These are phyloP conservation scores for Adansonia madagascariensis DNA, from an alignment of 441 rosid species.

Conservation along the genomic window DNA sequence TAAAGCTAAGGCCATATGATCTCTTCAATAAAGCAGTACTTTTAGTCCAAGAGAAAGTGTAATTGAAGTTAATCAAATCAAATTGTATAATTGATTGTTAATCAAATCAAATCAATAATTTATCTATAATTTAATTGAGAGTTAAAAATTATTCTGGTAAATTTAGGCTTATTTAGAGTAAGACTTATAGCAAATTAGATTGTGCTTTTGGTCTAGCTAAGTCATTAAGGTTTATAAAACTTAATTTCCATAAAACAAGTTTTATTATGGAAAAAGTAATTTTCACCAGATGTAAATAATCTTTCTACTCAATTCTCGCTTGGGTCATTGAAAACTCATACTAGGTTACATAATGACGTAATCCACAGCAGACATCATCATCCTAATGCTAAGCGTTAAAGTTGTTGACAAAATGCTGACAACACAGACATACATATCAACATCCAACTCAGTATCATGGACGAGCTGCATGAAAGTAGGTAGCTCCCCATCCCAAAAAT, in stretches of 20 bases:
- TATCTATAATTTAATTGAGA: background rate
- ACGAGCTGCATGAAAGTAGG: background rate
- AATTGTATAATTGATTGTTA: background rate
- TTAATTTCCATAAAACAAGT: background rate
- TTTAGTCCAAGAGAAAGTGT: constrained; percentile 5
- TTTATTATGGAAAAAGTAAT: constrained; percentile 4
- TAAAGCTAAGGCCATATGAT: background rate
- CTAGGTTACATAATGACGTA: background rate
- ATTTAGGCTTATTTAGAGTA: background rate
- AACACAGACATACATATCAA: background rate
- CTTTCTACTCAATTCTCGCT: background rate
- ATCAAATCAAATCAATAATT: background rate
- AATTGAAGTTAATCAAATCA: background rate
- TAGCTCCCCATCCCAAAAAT: background rate
- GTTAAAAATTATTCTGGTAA: background rate
- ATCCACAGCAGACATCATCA: background rate
- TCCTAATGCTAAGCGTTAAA: background rate
- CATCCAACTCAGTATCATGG: background rate
- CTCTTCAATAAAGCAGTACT: background rate
- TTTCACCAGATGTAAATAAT: constrained; percentile 5
- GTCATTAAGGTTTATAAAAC: background rate
- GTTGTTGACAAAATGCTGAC: background rate
- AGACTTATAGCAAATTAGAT: constrained; percentile 10
- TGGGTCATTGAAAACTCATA: background rate
- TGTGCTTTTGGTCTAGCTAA: background rate